phyloP scores from a whole-genome alignment of 306 rosid genomes.

The Acacia crassicarpa region DNA sequence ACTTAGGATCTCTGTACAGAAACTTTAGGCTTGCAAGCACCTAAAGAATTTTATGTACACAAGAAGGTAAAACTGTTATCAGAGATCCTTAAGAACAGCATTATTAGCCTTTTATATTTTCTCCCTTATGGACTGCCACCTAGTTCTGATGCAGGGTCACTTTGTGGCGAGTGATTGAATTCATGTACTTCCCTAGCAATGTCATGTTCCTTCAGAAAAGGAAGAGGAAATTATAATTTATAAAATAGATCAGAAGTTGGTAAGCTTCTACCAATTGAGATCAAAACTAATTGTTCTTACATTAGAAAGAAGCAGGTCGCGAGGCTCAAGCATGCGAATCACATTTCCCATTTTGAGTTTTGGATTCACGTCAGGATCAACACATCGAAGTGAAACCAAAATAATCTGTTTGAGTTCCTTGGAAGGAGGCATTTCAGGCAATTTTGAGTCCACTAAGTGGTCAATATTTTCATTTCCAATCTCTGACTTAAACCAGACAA shows the following conservation, averaged over 20 bases:
- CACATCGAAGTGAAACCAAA: conserved; percentile 61
- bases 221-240: not conserved
- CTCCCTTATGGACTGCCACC: conserved; percentile 4
- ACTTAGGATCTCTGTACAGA: not conserved
- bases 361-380: conserved; percentile 47
- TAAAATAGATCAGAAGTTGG: not conserved
- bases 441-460: conserved; percentile 45
- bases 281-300: conserved; percentile 34
- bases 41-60: not conserved
- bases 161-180: conserved; percentile 2
- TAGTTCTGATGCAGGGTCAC: conserved; percentile 4
- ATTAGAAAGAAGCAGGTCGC: conserved; percentile 40
- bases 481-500: conserved; percentile 65
- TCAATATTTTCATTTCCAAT: conserved; percentile 36
- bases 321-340: conserved; percentile 56
- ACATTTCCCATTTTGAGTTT: conserved; percentile 62
- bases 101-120: not conserved
- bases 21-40: not conserved
- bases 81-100: not conserved
- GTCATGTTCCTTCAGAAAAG: conserved; percentile 32
- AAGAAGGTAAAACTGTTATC: not conserved
- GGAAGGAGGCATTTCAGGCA: conserved; percentile 49
- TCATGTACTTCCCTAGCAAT: conserved; percentile 16
- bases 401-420: conserved; percentile 54
- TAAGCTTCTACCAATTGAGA: not conserved